Evolutionary conservation across 2,329 filamentous ascomycete species (phyloP), one percentile per base, ranked within the genome.

Genomic region (Xylariaceae sp.): DNA sequence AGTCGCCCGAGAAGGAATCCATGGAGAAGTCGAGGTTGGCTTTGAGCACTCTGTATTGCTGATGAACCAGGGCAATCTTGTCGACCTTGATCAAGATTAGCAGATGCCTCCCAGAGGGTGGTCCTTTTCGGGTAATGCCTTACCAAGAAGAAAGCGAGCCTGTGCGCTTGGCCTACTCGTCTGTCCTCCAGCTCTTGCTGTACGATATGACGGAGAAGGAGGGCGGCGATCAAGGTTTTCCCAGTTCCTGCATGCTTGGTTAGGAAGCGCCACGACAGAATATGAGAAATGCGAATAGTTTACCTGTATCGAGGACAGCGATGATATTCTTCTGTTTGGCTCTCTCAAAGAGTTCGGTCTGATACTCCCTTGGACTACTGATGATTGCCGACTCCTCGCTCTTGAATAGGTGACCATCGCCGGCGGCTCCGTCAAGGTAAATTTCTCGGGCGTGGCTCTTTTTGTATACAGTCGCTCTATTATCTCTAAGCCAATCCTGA

Each of bases 211-310:
- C 83, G 81, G 20, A 97, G 75, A 5, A 98, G 74, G 3, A 97
- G 75, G 1, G 88, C 90, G 0, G 93, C 91, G 56, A 98, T 96
- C n/a, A 96, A 73, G 0, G 93, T 98, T 68, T 98, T 98, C 2
- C 93, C 93, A 3, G 89, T 90, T 11, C 93, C 86, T 84, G 47
- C 16, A 21, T 32, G n/a, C 11, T 19, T 32, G 29, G 47, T 55
- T 43, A 57, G 52, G 23, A n/a, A 17, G 22, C 20, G 33, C 10
- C n/a, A 33, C 4, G 14, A 3, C 8, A 20, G 22, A 25, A 21
- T 33, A 12, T 7, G 34, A 16, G 6, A 17, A n/a, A 14, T 5
- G 4, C 14, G 19, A 11, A 17, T 34, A 7, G 40, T 58, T 41
- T 62, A 83, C 82, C 89, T n/a, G 92, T 96, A 59, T 94, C 90